phyloP scores from a whole-genome alignment of 495 filamentous ascomycete genomes.

The Hypoxylon subgilvum region DNA sequence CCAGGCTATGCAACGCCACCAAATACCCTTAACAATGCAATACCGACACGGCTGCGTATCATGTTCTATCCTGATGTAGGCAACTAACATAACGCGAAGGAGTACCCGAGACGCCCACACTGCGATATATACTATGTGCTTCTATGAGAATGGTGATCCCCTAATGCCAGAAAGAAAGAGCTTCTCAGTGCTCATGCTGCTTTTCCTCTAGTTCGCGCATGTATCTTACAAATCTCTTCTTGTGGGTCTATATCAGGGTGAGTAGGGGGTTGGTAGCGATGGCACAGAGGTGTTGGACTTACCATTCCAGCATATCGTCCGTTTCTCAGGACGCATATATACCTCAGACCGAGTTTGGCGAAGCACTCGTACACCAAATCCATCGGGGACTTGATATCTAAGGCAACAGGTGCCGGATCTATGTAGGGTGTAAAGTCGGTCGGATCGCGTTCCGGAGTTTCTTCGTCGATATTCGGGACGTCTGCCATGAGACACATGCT shows the following conservation, averaged over 20 bases:
- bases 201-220: constrained; percentile 78
- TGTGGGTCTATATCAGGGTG: constrained; percentile 69
- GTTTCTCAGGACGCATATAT: constrained; percentile 85
- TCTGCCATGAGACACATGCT: constrained; percentile 82
- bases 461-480: constrained; percentile 60
- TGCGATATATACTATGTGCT: constrained; percentile 10
- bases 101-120: no score
- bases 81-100: background rate
- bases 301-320: constrained; percentile 89
- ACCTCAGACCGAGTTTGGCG: constrained; percentile 88
- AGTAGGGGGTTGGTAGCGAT: background rate
- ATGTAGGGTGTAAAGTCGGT: constrained; percentile 90
- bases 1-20: constrained; percentile 14
- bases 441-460: constrained; percentile 64
- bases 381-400: constrained; percentile 90
- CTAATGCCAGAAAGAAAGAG: background rate
- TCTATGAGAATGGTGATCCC: background rate
- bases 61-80: constrained; percentile 2
- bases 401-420: constrained; percentile 85
- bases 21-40: constrained; percentile 8
- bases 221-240: constrained; percentile 96
- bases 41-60: background rate
- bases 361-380: constrained; percentile 97
- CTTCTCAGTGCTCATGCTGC: constrained; percentile 41
- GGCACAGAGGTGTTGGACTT: constrained; percentile 34